Percentiles rank a stretch among this genome's conserved stretches.
phyloP scores from a whole-genome alignment of 495 filamentous ascomycete species.

The Hyaloscypha variabilis region DNA sequence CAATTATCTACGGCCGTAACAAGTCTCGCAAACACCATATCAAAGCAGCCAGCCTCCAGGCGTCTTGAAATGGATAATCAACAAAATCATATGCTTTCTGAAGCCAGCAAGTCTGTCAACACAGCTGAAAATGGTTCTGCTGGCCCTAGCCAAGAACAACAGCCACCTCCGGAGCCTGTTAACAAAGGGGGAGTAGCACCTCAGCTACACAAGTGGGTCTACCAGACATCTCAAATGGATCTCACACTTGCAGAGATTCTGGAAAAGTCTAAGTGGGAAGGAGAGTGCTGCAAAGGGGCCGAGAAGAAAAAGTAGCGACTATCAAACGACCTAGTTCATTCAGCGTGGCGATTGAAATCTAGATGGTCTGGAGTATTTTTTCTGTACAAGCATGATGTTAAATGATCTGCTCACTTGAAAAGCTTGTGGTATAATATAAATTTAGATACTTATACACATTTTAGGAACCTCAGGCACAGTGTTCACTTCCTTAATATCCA shows the following conservation, averaged over 20 bases:
- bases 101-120: neutral
- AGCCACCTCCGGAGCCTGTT: neutral
- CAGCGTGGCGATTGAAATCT: no score
- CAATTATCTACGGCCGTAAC: no score
- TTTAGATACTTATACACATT: no score
- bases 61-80: neutral
- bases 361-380: neutral
- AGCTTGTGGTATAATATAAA: no score
- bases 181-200: neutral
- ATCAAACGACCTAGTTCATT: neutral
- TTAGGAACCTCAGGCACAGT: no score
- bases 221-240: conserved; percentile 2
- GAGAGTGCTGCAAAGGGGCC: neutral
- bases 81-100: neutral
- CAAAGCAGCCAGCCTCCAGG: neutral
- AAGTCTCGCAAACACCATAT: neutral
- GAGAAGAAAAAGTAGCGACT: neutral
- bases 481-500: no score
- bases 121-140: neutral
- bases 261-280: neutral
- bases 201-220: conserved; percentile 4
- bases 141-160: neutral
- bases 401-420: no score
- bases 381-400: neutral
- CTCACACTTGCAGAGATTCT: conserved; percentile 1